Evolutionary conservation across 1,139 yeast genomes (phyloP), one percentile per base, ranked within the genome.

Genomic region (Nadsonia commutata): DNA sequence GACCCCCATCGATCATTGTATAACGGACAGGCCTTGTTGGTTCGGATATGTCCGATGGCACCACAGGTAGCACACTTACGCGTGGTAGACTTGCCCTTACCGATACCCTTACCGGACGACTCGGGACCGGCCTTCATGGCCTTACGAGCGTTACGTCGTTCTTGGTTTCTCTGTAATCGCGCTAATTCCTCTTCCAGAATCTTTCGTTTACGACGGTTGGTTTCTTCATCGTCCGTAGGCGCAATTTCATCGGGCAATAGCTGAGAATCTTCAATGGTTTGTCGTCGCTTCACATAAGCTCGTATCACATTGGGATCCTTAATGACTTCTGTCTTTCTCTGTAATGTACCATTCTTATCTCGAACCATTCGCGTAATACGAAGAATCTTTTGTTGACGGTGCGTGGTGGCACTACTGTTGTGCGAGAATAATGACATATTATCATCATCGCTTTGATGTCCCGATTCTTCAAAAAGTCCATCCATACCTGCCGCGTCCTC

Each of bases 51-150:
- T 0, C 97, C 98, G 53, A 82, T 72, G 2, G 90, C 94, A 21
- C 97, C 97, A 70, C 97, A 90, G 1, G 94, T 81, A 3, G 94
- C 86, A 65, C 97, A 90, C 56, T 85, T 74, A 57, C 97, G 70
- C 6, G 83, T 79, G 1, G 83, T 83, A 45, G 86, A 77, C 57
- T 83, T 84, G 40, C 61, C 64, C 31, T 59, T 59, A 5, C 60
- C 62, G 17, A 54, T 52, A 18, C 64, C 59, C 39, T 55, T 53
- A 27, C 58, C 56, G 13, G 56, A 50, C 20, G 52, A 52, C 16
- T 58, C 50, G 27, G 52, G 59, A n/a, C 54, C 55, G 17, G 49
- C 66, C 47, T 58, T 62, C 47, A 61, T 65, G n/a, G 68, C 68
- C 56, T 74, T 75, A 42, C 78, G 68, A 3, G 76, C 77, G 47